Conservation (phyloP, 1,284 basidiomycete genomes). For the Fomes fomentarius region DNA sequence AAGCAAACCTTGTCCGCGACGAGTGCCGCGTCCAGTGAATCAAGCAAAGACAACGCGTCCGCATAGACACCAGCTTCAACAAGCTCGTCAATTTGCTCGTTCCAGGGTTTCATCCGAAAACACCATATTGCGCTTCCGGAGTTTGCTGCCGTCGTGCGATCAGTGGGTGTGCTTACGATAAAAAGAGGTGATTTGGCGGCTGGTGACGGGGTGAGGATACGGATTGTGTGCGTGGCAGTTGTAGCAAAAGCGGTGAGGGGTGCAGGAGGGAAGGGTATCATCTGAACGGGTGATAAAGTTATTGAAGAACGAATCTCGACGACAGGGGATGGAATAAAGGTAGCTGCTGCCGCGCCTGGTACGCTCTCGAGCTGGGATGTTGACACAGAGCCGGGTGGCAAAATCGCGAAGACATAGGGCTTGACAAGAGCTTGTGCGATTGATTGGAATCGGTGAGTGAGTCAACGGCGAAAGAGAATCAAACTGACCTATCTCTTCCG, state of each 20-base stretch:
- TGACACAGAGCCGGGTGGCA: constrained; percentile 70
- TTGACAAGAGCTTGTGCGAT: constrained; percentile 65
- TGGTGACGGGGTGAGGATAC: constrained; percentile 59
- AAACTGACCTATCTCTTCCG: constrained; percentile 76
- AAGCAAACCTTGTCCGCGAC: constrained; percentile 68
- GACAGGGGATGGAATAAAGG: constrained; percentile 56
- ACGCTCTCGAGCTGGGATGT: constrained; percentile 27
- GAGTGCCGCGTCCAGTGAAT: constrained; percentile 64
- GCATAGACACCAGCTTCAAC: constrained; percentile 73
- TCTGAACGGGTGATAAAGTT: constrained; percentile 68
- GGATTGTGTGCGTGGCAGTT: constrained; percentile 51
- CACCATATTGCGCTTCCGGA: constrained; percentile 84
- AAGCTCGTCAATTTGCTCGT: constrained; percentile 85
- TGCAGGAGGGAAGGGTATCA: constrained; percentile 66
- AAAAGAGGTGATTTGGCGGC: constrained; percentile 62
- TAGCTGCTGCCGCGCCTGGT: constrained; percentile 22
- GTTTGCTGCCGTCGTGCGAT: constrained; percentile 58
- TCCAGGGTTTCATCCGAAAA: constrained; percentile 74
- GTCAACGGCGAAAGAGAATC: not conserved
- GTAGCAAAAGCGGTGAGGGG: constrained; percentile 32
- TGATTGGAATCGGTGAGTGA: not conserved
- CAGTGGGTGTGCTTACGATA: constrained; percentile 74
- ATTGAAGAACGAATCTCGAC: constrained; percentile 83
- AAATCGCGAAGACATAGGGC: constrained; percentile 84
- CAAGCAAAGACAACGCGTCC: constrained; percentile 83